Percentiles rank a stretch among this genome's conserved stretches.
Conservation (phyloP, 805 yeast species). For the Myxozyma monticola region DNA sequence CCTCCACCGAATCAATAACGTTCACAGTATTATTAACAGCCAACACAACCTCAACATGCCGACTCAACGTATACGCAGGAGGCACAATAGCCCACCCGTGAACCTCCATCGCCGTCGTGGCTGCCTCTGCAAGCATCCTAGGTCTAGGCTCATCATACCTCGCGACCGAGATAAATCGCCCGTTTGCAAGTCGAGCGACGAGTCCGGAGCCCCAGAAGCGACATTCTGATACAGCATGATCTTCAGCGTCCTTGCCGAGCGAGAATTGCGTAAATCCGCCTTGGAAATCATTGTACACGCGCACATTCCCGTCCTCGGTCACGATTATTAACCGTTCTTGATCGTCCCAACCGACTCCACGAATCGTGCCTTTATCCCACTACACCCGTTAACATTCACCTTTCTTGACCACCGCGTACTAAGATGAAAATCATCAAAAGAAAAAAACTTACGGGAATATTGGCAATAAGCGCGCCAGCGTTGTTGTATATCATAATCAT, state of each 20-base stretch:
- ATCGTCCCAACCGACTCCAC: constrained; percentile 54
- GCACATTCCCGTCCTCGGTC: constrained; percentile 50
- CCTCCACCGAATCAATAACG: constrained; percentile 35
- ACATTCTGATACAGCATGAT: constrained; percentile 40
- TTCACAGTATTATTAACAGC: constrained; percentile 31
- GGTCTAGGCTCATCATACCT: constrained; percentile 44
- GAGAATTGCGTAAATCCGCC: constrained; percentile 63
- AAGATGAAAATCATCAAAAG: not conserved
- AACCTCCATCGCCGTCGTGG: constrained; percentile 22
- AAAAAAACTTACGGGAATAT: constrained; percentile 25
- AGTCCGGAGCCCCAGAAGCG: constrained; percentile 48
- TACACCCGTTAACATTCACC: constrained; percentile 22
- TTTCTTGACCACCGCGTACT: not conserved
- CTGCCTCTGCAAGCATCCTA: constrained; percentile 25
- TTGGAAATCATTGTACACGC: constrained; percentile 64
- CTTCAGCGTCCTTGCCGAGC: constrained; percentile 41
- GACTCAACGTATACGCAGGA: constrained; percentile 32
- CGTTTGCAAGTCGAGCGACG: constrained; percentile 45
- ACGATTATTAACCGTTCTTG: constrained; percentile 60
- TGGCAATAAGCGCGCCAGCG: constrained; percentile 36
- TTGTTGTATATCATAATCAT: constrained; percentile 37
- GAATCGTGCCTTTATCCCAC: constrained; percentile 52
- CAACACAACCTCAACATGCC: constrained; percentile 37
- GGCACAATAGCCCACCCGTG: constrained; percentile 39
- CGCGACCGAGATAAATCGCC: constrained; percentile 45